These are phyloP conservation scores for Pisolithus orientalis DNA, from an alignment of 768 basidiomycete genomes.

Conservation along the genomic window DNA sequence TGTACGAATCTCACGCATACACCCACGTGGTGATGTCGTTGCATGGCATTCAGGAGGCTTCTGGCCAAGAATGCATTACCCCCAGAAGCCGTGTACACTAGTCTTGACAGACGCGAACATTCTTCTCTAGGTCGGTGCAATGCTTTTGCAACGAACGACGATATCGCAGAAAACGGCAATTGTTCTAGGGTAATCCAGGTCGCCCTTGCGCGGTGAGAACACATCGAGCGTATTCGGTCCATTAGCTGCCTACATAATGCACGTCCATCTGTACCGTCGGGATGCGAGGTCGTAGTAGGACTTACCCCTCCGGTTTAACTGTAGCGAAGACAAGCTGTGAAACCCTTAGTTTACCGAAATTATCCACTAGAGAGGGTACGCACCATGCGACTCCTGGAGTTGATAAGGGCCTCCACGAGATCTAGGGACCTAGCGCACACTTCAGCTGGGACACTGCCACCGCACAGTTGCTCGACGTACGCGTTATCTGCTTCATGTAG, in stretches of 20 bases:
- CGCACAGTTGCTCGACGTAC: slow-evolving; percentile 28
- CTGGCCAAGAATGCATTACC: slow-evolving; percentile 70
- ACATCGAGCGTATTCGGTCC: slow-evolving; percentile 50
- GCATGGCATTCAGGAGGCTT: slow-evolving; percentile 56
- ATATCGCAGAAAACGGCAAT: slow-evolving; percentile 49
- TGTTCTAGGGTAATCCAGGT: slow-evolving; percentile 68
- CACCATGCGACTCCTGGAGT: slow-evolving; percentile 63
- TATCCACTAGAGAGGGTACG: background rate
- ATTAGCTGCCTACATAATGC: slow-evolving; percentile 30
- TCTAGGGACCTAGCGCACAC: slow-evolving; percentile 48
- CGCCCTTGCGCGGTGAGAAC: slow-evolving; percentile 47
- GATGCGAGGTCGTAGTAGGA: slow-evolving; percentile 2
- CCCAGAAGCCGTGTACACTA: slow-evolving; percentile 51
- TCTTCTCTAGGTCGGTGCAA: slow-evolving; percentile 55
- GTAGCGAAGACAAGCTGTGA: slow-evolving; percentile 59
- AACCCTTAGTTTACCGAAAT: background rate
- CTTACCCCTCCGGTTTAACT: slow-evolving; percentile 47
- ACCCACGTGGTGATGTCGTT: slow-evolving; percentile 56
- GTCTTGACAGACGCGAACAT: slow-evolving; percentile 44
- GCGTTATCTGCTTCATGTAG: slow-evolving; percentile 71
- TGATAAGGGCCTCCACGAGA: slow-evolving; percentile 56
- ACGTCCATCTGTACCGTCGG: background rate
- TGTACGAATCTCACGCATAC: background rate
- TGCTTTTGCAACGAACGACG: slow-evolving; percentile 55
- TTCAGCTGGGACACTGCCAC: background rate